Evolutionary conservation across 2,329 filamentous ascomycete genomes (phyloP), one percentile per base, ranked within the genome.

Genomic region (Colletotrichum lentis): DNA sequence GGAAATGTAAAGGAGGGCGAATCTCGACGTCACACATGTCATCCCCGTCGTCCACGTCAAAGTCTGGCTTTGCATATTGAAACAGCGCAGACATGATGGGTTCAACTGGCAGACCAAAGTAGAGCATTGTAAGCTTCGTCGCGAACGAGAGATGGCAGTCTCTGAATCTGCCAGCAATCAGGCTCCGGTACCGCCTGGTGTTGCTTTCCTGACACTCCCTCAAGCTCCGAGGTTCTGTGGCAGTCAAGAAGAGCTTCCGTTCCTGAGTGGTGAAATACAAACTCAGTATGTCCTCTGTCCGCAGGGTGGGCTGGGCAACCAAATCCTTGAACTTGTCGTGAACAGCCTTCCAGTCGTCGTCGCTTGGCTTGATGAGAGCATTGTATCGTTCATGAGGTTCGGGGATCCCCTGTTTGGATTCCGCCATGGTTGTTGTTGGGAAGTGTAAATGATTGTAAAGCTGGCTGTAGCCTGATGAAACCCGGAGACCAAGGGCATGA

Each of bases 81-180:
- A 70, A 49, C 10, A 77, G 67, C 12, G 53, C 50, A 7, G 62
- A 57, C 46, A 69, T 12, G 14, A 81, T 71, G 0, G 83, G 81
- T 57, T 80, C 80, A 3, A 84, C 75, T 0, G 81, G 81, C 6
- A 84, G 71, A 0, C 83, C 83, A 67, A 84, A 85, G 72, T 80
- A 84, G 52, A 83, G 74, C 74, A 83, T 78, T 0, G 82, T 75
- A 64, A 85, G 65, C 71, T 83, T 84, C n/a, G 79, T 76, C 3
- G 76, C 74, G 18, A 83, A 64, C 1, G 75, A 74, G 5, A 74
- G 69, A 1, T 67, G 27, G 8, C 75, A 67, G 5, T 66, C 73
- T 11, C 73, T 73, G 66, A 82, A 80, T 1, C 76, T 74, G 1
- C 71, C 72, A 3, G 69, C 35, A 4, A 82, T 70, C 18, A 81